These are phyloP conservation scores for Iberis pinnata DNA, from an alignment of 345 rosid genomes.

Conservation along the genomic window DNA sequence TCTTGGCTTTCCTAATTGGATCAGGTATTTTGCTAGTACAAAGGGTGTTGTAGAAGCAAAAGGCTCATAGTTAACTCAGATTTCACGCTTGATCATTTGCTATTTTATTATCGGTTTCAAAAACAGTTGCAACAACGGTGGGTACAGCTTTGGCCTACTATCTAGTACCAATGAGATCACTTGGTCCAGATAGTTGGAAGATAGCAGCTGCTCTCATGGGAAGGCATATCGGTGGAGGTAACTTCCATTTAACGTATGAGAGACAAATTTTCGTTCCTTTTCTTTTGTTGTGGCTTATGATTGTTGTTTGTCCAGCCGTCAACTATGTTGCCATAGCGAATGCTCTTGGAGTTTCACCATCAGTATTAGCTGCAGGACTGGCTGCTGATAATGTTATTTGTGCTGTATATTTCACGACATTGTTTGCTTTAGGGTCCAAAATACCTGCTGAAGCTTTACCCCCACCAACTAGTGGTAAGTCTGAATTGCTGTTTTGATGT, in stretches of 20 bases:
- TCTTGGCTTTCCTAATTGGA: slow-evolving; percentile 69
- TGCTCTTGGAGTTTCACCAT: slow-evolving; percentile 61
- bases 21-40: slow-evolving; percentile 38
- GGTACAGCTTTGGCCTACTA: slow-evolving; percentile 69
- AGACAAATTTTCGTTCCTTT: neutral
- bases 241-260: neutral
- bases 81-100: slow-evolving; percentile 4
- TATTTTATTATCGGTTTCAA: neutral
- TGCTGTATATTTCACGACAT: slow-evolving; percentile 63
- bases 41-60: neutral
- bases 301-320: slow-evolving; percentile 43
- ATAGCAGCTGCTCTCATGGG: slow-evolving; percentile 96
- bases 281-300: neutral
- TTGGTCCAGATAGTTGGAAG: slow-evolving; percentile 85
- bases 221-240: slow-evolving; percentile 83
- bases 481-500: neutral
- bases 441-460: slow-evolving; percentile 54
- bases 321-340: slow-evolving; percentile 78
- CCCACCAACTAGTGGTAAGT: slow-evolving; percentile 40
- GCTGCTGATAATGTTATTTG: slow-evolving; percentile 94
- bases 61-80: neutral
- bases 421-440: slow-evolving; percentile 76
- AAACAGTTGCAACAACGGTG: slow-evolving; percentile 64
- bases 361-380: slow-evolving; percentile 69
- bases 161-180: slow-evolving; percentile 78